phyloP scores from a whole-genome alignment of 2,329 filamentous ascomycete genomes.

The Aspergillus clavatus region DNA sequence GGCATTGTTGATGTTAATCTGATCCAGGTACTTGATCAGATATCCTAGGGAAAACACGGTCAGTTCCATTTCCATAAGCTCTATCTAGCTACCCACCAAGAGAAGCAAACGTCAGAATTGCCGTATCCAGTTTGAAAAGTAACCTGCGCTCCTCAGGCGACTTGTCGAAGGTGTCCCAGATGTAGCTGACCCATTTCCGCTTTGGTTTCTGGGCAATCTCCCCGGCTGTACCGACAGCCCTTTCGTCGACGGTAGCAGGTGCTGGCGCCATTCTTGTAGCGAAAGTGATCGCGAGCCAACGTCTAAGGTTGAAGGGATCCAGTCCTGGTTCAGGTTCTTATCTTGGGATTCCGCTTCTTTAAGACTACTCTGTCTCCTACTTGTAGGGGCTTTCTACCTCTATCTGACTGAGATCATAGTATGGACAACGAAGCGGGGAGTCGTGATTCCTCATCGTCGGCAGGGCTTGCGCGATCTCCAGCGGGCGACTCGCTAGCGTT shows the following conservation, averaged over 20 bases:
- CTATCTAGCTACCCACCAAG: slow-evolving; percentile 27
- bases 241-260: slow-evolving; percentile 10
- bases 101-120: slow-evolving; percentile 46
- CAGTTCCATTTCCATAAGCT: background rate
- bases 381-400: no score
- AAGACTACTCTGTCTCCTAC: background rate
- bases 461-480: slow-evolving; percentile 1
- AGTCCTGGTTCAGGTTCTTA: no score
- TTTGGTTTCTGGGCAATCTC: slow-evolving; percentile 25
- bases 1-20: slow-evolving; percentile 44
- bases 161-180: slow-evolving; percentile 53
- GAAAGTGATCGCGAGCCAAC: no score
- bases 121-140: slow-evolving; percentile 47
- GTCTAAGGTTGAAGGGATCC: no score
- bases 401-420: background rate
- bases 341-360: no score
- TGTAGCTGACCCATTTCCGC: slow-evolving; percentile 45
- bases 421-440: background rate
- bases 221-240: slow-evolving; percentile 6
- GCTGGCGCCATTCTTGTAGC: slow-evolving; percentile 16
- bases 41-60: slow-evolving; percentile 41
- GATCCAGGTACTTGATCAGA: slow-evolving; percentile 49
- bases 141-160: slow-evolving; percentile 46
- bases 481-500: no score
- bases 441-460: slow-evolving; percentile 6